phyloP scores from a whole-genome alignment of 192 early-diverging fungal species.

The Podila verticillata region DNA sequence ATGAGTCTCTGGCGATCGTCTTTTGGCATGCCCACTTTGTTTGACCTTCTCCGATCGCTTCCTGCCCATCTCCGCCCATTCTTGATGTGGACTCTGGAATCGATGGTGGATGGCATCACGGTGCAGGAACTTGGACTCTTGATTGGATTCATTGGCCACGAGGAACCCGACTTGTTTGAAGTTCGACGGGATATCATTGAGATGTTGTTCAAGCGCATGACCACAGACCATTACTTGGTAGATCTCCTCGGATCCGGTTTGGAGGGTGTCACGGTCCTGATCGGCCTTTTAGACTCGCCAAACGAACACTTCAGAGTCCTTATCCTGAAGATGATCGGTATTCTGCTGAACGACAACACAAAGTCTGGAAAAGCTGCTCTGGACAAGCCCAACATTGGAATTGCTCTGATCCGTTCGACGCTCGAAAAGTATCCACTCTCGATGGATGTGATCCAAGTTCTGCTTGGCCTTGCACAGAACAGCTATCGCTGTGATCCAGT shows the following conservation, averaged over 20 bases:
- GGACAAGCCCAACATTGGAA: constrained; percentile 48
- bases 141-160: constrained; percentile 46
- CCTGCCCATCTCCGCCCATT: constrained; percentile 46
- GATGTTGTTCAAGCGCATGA: constrained; percentile 55
- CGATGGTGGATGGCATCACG: constrained; percentile 52
- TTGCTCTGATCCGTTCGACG: constrained; percentile 33
- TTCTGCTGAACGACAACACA: constrained; percentile 50
- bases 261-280: constrained; percentile 49
- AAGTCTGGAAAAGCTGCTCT: constrained; percentile 48
- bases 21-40: constrained; percentile 43
- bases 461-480: constrained; percentile 49
- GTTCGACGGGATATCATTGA: constrained; percentile 48
- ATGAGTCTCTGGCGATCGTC: constrained; percentile 41
- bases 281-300: constrained; percentile 41
- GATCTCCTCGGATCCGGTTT: constrained; percentile 47
- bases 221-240: constrained; percentile 35
- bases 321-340: constrained; percentile 55
- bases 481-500: constrained; percentile 48
- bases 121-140: constrained; percentile 48
- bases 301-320: constrained; percentile 52
- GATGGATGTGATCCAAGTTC: constrained; percentile 52
- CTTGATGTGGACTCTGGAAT: constrained; percentile 53
- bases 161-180: constrained; percentile 34
- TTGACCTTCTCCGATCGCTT: constrained; percentile 47
- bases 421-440: constrained; percentile 48